Evolutionary conservation across 2,329 filamentous ascomycete genomes (phyloP), one percentile per base, ranked within the genome.

Genomic region (Colletotrichum orbiculare): DNA sequence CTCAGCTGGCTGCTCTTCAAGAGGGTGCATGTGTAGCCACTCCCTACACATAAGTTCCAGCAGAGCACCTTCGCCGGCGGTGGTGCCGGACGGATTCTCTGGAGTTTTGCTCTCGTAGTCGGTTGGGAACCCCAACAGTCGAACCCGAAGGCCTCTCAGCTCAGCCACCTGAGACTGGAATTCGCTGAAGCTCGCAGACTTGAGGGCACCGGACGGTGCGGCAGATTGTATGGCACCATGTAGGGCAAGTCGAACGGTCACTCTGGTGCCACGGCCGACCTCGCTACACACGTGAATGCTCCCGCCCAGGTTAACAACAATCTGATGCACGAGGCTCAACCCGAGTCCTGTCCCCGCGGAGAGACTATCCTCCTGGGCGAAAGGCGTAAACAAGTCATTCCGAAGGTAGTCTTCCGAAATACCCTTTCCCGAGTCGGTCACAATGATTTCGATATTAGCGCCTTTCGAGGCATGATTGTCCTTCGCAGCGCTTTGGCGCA

Each of bases 351-450:
- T 86, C 0, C 90, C 89, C 0, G 85, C 82, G 0, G 84, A 80
- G 1, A 92, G 73, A 0, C 79, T 75, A 52, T 91, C 83, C 69
- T 92, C 90, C 67, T 92, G 90, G 0, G 81, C 75, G 66, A 91
- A 91, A 0, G 89, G 87, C 0, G 83, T 86, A 71, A 89, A 92
- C 0, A 91, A 74, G 12, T 83, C 82, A 8, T 85, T 83, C 17
- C 83, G 80, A 10, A 91, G 75, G 67, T 87, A 92, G 9, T 90
- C 85, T 6, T 85, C 79, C 0, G 83, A 83, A 38, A 92, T 92
- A 1, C 90, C 90, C 48, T 82, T 83, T 1, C 90, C 90, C 0
- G 89, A 89, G 69, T 92, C 90, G 0, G 80, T 78, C 1, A 92
- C 83, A 0, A 79, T 84, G 6, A 89, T 70, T 0, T 69, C 72